phyloP scores from a whole-genome alignment of 331 rosid species.

The Telfairia occidentalis region DNA sequence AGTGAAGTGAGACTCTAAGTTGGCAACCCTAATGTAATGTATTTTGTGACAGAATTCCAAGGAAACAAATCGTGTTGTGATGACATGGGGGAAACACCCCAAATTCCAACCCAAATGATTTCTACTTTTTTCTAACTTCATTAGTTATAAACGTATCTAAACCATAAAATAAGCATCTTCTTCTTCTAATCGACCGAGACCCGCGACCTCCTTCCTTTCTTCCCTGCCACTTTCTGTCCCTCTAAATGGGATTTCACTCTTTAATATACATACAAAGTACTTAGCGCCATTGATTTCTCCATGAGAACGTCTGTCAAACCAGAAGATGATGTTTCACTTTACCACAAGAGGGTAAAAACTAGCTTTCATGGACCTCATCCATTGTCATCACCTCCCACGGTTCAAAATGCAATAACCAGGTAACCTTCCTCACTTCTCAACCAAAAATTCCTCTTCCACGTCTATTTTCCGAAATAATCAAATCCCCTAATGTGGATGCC shows the following conservation, averaged over 20 bases:
- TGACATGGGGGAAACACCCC: neutral
- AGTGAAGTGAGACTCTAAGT: slow-evolving; percentile 11
- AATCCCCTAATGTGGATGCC: neutral
- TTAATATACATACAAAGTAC: slow-evolving; percentile 12
- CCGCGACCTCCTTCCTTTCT: neutral
- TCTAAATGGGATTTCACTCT: neutral
- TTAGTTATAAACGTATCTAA: slow-evolving; percentile 6
- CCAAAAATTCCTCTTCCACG: neutral
- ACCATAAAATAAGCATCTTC: neutral
- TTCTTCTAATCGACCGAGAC: neutral
- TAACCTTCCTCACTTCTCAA: neutral
- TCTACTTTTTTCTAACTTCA: slow-evolving; percentile 2
- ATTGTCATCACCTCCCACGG: neutral
- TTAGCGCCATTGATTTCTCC: neutral
- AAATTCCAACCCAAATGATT: neutral
- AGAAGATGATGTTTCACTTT: neutral
- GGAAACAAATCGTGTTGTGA: slow-evolving; percentile 10
- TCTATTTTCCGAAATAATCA: neutral
- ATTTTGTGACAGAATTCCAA: neutral
- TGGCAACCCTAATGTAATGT: slow-evolving; percentile 8
- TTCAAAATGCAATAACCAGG: neutral
- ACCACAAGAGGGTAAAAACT: neutral
- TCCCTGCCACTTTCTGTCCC: slow-evolving; percentile 9
- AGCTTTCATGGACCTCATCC: neutral
- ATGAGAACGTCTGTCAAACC: neutral